phyloP scores from a whole-genome alignment of 768 basidiomycete species.

The Exsudoporus frostii region DNA sequence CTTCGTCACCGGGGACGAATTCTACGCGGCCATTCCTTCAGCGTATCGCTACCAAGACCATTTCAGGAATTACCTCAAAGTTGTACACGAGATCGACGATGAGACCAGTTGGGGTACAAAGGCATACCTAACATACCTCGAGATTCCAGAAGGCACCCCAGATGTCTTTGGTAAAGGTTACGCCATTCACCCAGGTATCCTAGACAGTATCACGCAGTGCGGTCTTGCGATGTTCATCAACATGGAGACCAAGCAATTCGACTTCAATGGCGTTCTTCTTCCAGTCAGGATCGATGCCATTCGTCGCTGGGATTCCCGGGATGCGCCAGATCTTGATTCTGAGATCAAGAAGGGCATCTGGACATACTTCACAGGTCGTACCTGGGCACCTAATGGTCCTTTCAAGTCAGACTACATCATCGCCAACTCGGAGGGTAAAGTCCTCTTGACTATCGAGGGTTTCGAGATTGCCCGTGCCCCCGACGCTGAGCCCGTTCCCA shows the following conservation, averaged over 20 bases:
- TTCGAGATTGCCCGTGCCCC: constrained; percentile 34
- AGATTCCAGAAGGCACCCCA: constrained; percentile 20
- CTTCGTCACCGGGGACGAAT: constrained; percentile 17
- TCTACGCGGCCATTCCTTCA: constrained; percentile 17
- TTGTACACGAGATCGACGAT: constrained; percentile 27
- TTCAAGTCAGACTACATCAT: constrained; percentile 28
- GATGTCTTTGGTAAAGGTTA: constrained; percentile 32
- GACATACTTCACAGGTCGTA: constrained; percentile 26
- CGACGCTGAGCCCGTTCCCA: constrained; percentile 24
- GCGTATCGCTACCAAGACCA: constrained; percentile 23
- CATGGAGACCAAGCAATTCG: constrained; percentile 29
- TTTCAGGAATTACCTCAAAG: constrained; percentile 28
- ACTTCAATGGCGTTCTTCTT: constrained; percentile 32
- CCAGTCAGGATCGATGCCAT: constrained; percentile 31
- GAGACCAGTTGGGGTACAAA: constrained; percentile 27
- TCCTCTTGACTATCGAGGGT: constrained; percentile 33
- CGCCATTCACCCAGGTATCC: constrained; percentile 32
- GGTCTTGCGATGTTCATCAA: constrained; percentile 31
- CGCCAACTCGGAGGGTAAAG: constrained; percentile 26
- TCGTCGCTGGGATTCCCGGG: constrained; percentile 29
- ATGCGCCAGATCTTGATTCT: constrained; percentile 22
- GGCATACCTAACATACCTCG: constrained; percentile 26
- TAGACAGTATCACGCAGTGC: constrained; percentile 33
- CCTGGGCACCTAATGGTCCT: constrained; percentile 24
- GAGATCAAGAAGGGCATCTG: constrained; percentile 30